Evolutionary conservation across 192 early-diverging fungal genomes (phyloP), one percentile per base, ranked within the genome.

Genomic region (Coemansia sp.): DNA sequence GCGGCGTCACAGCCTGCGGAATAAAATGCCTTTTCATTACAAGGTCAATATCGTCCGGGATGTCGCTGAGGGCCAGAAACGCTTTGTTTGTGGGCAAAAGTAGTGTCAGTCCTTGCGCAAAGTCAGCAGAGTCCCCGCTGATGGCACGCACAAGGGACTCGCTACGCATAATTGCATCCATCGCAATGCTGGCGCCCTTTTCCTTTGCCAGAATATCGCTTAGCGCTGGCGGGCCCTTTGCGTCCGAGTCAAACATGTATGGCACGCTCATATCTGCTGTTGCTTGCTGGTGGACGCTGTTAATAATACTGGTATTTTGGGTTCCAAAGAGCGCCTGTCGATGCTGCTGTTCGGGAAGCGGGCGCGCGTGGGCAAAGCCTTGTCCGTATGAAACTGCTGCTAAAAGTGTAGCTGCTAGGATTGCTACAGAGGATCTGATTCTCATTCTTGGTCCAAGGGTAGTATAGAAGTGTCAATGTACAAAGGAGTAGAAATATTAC

Each of bases 31-130:
- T 64, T 55, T 62, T 55, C 71, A 80, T 70, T 11, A 67, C 68
- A 40, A 59, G 45, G 27, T 74, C 77, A 36, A 80, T 29, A 40
- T 74, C 68, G 14, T 70, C 70, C 0, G 77, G 77, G 2, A 70
- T 52, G 31, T 59, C 34, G 34, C 50, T 64, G 22, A 70, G 57
- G 14, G 42, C 57, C 55, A 53, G 60, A 50, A 80, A 80, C 4
- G 77, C 77, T 23, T 68, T 48, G 68, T 80, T 80, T 9, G 77
- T 80, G 7, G 77, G 77, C 61, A 80, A 34, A 27, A 80, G 61
- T 33, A 80, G 58, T 7, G 77, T 80, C 22, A 80, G 61, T 9
- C 77, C 71, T 1, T 50, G 20, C 20, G 23, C 36, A 62, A 80
- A 80, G 64, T 74, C 77, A 7, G 38, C 47, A 33, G 77, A 80